Evolutionary conservation across 345 rosid species (phyloP), one percentile per base, ranked within the genome.

Genomic region (Rhodomyrtus tomentosa): DNA sequence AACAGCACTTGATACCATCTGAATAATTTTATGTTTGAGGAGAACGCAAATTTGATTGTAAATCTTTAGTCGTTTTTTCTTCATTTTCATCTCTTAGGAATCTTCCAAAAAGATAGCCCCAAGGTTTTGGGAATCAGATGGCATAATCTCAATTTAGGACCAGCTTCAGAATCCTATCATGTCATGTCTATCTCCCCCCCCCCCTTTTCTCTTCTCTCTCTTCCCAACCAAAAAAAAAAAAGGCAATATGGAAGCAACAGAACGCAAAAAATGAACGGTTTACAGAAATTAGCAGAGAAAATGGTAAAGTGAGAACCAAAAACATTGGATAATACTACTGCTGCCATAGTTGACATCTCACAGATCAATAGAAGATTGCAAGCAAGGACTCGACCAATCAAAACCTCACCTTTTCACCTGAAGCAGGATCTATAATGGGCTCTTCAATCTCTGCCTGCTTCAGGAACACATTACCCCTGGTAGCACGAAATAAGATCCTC

Each of bases 401-500:
- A 22, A 51, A 84, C 58, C 81, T 88, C 85, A 95, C 99, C 99
- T 97, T 94, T 88, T 92, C 96, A 82, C 99, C 98, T 81, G 98
- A 95, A 88, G 89, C 88, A 89, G 99, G 99, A 90, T 97, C 99
- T 27, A 83, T 89, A 73, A 95, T 93, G 68, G 98, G 92, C 40
- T 92, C 96, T 86, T 95, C 98, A 80, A 93, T 84, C 38, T 87
- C 92, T 88, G 90, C 88, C 87, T 94, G 99, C 89, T 92, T 94
- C 81, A 94, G 85, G 79, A 88, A 91, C 82, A 95, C 94, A 89
- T 95, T 95, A 42, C 98, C 99, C 93, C 99, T 94, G 81, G 99
- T 97, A 86, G 99, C 99, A 87, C 98, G 98, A 88, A 95, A 95
- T 84, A 97, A 87, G 87, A 97, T 97, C 91, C 99, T 95, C 93